Evolutionary conservation across 2,329 filamentous ascomycete species (phyloP).

Genomic region (Ascocoryne sarcoides): DNA sequence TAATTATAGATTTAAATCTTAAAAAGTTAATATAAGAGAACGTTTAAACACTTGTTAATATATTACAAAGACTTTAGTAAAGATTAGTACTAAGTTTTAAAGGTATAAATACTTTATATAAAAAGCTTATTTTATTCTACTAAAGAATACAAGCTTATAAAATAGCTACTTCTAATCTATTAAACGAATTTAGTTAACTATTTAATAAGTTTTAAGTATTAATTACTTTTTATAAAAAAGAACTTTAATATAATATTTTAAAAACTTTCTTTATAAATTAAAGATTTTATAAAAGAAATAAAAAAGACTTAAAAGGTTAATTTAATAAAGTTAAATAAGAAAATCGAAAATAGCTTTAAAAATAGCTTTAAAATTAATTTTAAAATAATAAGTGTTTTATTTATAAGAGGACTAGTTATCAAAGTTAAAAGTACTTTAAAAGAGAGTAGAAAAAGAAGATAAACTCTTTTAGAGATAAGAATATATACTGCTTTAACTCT

Average conservation of each 20-base stretch:
- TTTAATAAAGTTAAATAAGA: background rate
- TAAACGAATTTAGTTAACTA: background rate
- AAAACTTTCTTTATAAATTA: too few species aligned
- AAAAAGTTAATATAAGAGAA: background rate
- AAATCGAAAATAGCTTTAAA: background rate
- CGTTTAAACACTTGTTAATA: background rate
- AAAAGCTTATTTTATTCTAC: background rate
- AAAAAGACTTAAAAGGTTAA: too few species aligned
- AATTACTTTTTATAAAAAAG: background rate
- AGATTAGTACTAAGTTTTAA: background rate
- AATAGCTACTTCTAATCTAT: background rate
- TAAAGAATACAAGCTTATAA: background rate
- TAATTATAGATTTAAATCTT: too few species aligned
- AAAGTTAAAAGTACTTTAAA: background rate
- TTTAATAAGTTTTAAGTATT: background rate
- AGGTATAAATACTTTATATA: background rate
- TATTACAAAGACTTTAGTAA: background rate
- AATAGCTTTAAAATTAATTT: background rate
- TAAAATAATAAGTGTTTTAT: background rate
- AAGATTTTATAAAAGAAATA: background rate
- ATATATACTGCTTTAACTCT: too few species aligned
- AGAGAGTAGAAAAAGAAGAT: background rate
- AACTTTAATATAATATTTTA: too few species aligned
- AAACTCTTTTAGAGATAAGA: too few species aligned
- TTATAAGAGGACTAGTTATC: background rate